Conservation (phyloP, 495 filamentous ascomycete genomes). For the Neurospora sp. region DNA sequence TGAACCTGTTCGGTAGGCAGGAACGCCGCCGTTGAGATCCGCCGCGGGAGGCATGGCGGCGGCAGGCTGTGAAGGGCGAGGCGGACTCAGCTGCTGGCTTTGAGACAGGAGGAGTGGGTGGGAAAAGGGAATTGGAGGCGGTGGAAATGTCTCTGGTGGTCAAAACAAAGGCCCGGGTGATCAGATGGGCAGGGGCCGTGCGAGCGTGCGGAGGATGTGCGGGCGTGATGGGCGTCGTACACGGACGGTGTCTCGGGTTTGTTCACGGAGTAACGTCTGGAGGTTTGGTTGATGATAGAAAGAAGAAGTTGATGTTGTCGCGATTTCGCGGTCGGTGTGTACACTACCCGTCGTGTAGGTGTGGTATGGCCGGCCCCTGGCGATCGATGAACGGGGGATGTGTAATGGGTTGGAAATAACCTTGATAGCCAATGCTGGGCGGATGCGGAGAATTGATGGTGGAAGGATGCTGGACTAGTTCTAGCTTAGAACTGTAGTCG, state of each 20-base stretch:
- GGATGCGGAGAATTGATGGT: background rate
- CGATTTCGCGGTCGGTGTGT: background rate
- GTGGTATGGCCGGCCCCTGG: background rate
- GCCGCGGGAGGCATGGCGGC: constrained; percentile 10
- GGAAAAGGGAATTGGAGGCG: background rate
- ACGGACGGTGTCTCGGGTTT: background rate
- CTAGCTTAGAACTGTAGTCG: constrained; percentile 1
- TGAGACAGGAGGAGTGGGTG: background rate
- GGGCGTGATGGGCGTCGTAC: background rate
- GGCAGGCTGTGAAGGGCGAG: background rate
- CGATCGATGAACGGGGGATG: background rate
- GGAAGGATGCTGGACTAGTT: background rate
- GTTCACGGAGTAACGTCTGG: background rate
- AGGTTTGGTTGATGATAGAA: background rate
- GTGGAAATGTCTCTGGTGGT: background rate
- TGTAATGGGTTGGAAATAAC: background rate
- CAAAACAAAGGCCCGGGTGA: background rate
- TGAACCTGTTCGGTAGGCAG: background rate
- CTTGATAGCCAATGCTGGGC: background rate
- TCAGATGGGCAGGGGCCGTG: background rate
- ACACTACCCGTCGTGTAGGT: background rate
- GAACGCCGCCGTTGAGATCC: constrained; percentile 4
- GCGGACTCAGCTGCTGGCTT: background rate
- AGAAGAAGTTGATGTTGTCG: background rate
- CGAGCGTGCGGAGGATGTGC: background rate